Percentiles rank a stretch among this genome's conserved stretches.
Conservation (phyloP, 1,284 basidiomycete species). For the Lentinus polychrous region DNA sequence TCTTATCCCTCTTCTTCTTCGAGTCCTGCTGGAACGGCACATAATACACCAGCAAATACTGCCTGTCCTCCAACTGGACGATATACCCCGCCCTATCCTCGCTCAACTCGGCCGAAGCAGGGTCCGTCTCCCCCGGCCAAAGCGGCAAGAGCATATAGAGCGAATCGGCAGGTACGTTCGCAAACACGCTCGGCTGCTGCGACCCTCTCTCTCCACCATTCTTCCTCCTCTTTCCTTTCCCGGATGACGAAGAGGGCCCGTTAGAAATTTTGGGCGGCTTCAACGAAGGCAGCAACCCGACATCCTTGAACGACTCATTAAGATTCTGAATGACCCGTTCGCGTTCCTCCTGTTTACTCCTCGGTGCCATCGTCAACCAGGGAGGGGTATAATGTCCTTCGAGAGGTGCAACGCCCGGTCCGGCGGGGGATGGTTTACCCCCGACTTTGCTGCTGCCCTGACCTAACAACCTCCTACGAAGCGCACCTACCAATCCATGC, state of each 20-base stretch:
- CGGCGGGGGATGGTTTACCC: slow-evolving; percentile 13
- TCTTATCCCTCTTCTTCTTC: slow-evolving; percentile 21
- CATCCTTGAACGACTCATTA: slow-evolving; percentile 70
- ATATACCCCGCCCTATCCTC: slow-evolving; percentile 29
- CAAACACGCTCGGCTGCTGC: slow-evolving; percentile 44
- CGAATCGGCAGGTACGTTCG: slow-evolving; percentile 55
- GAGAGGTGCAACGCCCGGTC: slow-evolving; percentile 15
- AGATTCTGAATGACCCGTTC: slow-evolving; percentile 62
- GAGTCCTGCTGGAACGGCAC: slow-evolving; percentile 37
- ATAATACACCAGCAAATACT: slow-evolving; percentile 72
- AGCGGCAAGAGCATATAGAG: slow-evolving; percentile 78
- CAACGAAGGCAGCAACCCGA: slow-evolving; percentile 63
- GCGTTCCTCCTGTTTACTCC: slow-evolving; percentile 57
- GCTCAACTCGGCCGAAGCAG: slow-evolving; percentile 20
- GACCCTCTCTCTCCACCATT: slow-evolving; percentile 15
- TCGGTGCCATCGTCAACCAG: slow-evolving; percentile 59
- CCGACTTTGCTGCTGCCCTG: slow-evolving; percentile 14
- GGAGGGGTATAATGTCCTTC: slow-evolving; percentile 40
- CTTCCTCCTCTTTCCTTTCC: slow-evolving; percentile 26
- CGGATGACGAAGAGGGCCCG: slow-evolving; percentile 1
- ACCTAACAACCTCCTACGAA: slow-evolving; percentile 20
- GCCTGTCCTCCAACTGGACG: slow-evolving; percentile 46
- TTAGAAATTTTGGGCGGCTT: slow-evolving; percentile 19
- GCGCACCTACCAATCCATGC: slow-evolving; percentile 15
- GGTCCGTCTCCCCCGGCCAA: slow-evolving; percentile 70